Conservation (phyloP, 805 yeast genomes). For the Nakazawaea ishiwadae region DNA sequence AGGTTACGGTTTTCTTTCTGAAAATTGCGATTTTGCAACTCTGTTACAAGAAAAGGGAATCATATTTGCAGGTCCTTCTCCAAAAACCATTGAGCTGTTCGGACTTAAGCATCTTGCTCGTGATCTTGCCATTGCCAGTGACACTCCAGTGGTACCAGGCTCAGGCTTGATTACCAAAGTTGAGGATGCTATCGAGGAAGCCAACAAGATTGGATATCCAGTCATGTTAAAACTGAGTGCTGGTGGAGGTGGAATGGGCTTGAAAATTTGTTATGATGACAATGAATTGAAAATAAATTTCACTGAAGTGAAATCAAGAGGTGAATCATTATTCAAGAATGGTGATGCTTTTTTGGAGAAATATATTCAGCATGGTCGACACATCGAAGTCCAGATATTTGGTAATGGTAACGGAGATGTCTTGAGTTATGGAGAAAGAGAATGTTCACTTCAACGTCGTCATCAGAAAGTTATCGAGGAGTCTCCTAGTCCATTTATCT, state of each 20-base stretch:
- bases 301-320: slow-evolving; percentile 21
- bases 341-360: slow-evolving; percentile 23
- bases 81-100: slow-evolving; percentile 21
- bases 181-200: slow-evolving; percentile 14
- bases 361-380: slow-evolving; percentile 22
- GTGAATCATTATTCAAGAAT: slow-evolving; percentile 20
- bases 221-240: slow-evolving; percentile 25
- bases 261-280: slow-evolving; percentile 18
- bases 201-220: slow-evolving; percentile 22
- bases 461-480: slow-evolving; percentile 28
- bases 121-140: slow-evolving; percentile 18
- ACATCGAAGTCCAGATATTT: slow-evolving; percentile 25
- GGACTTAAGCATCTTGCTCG: slow-evolving; percentile 26
- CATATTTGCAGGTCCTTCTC: slow-evolving; percentile 23
- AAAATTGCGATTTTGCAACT: slow-evolving; percentile 22
- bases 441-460: slow-evolving; percentile 27
- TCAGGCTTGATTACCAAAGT: slow-evolving; percentile 16
- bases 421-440: slow-evolving; percentile 24
- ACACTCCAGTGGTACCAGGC: slow-evolving; percentile 25
- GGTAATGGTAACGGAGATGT: slow-evolving; percentile 25
- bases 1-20: slow-evolving; percentile 36
- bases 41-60: slow-evolving; percentile 15
- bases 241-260: slow-evolving; percentile 29
- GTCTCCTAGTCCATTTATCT: slow-evolving; percentile 23
- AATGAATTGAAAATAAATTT: slow-evolving; percentile 16